Base-by-base conservation (phyloP, 1,284 basidiomycete genomes). In the Psilocybe mexicana region DNA sequence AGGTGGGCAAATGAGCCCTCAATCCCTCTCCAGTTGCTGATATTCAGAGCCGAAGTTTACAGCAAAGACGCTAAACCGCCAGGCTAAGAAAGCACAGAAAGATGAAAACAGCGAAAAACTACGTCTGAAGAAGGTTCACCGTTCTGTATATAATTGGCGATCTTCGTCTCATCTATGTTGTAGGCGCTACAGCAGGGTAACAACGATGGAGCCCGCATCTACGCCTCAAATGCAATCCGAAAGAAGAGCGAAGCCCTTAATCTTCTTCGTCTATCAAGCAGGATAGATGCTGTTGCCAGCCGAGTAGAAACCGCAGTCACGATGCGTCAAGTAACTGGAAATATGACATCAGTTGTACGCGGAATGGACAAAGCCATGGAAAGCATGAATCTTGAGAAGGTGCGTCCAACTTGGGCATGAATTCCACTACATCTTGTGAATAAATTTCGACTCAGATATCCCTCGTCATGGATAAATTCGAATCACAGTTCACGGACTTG, bases 331-430 rank as follows among this genome's bases (percentile, higher is more conserved):
- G 87, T 94, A 36, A 96, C 96, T 24, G 94, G 94, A 10, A 95
- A 89, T 72, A 98, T 99, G 96, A 90, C 94, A 7, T 89, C 88
- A 26, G 97, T 99, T 5, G 97, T 99, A 53, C 90, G 88, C 70
- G 96, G 96, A 23, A 98, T 99, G 96, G 97, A 99, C 74, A 93
- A 91, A 71, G 97, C 97, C 3, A 98, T 99, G 97, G 93, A 98
- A 70, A 93, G 84, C 74, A 99, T 99, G 97, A 98, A 99, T 76
- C 84, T 99, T 52, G 97, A 99, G 70, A 82, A 90, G 72, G 96
- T 95, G 69, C 69, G 87, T 79, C 45, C 10, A 18, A 14, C 35
- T 24, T 25, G 33, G 2, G 35, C 12, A 1, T 28, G 7, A 33
- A 25, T 36, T 11, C 24, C 24, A n/a, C 10, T 11, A 51, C 28